These are phyloP conservation scores for Tetrapisispora phaffii DNA, from an alignment of 805 yeast species.

Conservation along the genomic window DNA sequence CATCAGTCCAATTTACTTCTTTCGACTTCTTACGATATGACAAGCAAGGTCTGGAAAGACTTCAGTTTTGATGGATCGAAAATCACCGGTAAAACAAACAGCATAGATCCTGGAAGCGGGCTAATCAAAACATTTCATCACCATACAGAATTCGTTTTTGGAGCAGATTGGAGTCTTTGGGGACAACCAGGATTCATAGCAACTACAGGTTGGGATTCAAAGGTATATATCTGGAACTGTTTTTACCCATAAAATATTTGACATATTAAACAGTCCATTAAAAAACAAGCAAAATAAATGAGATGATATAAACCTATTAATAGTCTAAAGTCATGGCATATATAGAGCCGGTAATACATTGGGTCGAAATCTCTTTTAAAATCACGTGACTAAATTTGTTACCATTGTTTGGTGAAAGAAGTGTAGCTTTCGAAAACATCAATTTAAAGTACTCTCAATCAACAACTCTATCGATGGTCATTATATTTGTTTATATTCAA, in stretches of 20 bases:
- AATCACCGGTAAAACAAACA: conserved; percentile 35
- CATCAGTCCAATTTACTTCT: conserved; percentile 63
- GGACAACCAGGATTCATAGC: conserved; percentile 95
- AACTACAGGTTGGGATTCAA: conserved; percentile 94
- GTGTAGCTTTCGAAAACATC: no score
- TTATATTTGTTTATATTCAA: no score
- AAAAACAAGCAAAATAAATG: no score
- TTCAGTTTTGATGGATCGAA: conserved; percentile 48
- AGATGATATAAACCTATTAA: no score
- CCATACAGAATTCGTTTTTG: conserved; percentile 85
- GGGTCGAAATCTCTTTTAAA: no score
- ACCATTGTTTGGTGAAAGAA: no score
- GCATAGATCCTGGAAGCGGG: conserved; percentile 39
- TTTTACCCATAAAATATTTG: conserved; percentile 4
- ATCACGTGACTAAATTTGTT: no score
- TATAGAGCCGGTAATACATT: no score
- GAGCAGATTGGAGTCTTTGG: conserved; percentile 94
- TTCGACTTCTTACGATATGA: conserved; percentile 87
- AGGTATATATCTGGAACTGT: conserved; percentile 82
- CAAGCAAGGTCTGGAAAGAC: conserved; percentile 79
- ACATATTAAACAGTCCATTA: no score
- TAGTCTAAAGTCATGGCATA: no score
- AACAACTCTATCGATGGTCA: no score
- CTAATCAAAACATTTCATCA: conserved; percentile 47
- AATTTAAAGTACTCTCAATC: no score